A percentile compares a stretch with the other conserved stretches of the same genome.
Conservation (phyloP, 2,329 filamentous ascomycete genomes). For the Botryosphaeria agaves region DNA sequence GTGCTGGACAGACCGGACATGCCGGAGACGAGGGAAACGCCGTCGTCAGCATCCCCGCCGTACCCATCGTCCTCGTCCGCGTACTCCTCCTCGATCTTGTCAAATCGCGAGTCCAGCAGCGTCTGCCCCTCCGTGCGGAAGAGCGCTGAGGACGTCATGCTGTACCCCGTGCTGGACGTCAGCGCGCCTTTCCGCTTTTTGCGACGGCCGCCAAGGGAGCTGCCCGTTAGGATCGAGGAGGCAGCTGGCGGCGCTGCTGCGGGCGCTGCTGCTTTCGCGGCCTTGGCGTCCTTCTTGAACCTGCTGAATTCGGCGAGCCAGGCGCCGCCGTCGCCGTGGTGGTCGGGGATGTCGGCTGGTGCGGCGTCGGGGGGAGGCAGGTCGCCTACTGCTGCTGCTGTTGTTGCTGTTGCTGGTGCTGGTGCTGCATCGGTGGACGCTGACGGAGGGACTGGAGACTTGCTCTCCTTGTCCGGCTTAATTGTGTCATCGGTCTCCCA, state of each 20-base stretch:
- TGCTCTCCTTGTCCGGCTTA: conserved; percentile 35
- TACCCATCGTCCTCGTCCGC: conserved; percentile 32
- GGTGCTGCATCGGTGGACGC: conserved; percentile 1
- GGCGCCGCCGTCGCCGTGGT: conserved; percentile 47
- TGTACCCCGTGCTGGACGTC: conserved; percentile 74
- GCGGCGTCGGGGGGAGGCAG: conserved; percentile 13
- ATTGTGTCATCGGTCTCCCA: conserved; percentile 92
- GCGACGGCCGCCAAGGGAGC: conserved; percentile 53
- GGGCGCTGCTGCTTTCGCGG: conserved; percentile 16
- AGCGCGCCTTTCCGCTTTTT: conserved; percentile 95
- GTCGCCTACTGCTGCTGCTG: conserved; percentile 40
- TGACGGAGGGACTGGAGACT: neutral
- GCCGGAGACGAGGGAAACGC: conserved; percentile 26
- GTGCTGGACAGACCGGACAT: conserved; percentile 19
- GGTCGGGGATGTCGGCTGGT: conserved; percentile 15
- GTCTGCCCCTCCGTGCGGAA: conserved; percentile 76
- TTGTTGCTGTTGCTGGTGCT: conserved; percentile 22
- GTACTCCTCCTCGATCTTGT: conserved; percentile 73
- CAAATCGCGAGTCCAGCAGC: conserved; percentile 77
- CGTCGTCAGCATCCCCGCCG: conserved; percentile 31
- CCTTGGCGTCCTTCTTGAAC: conserved; percentile 60
- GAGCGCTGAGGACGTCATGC: conserved; percentile 79
- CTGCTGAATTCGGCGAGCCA: conserved; percentile 90
- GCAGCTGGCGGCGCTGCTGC: conserved; percentile 44
- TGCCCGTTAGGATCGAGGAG: conserved; percentile 53